Percentiles rank a stretch among this genome's conserved stretches.
Conservation (phyloP, 2,329 filamentous ascomycete species). For the Penicillium sp. region DNA sequence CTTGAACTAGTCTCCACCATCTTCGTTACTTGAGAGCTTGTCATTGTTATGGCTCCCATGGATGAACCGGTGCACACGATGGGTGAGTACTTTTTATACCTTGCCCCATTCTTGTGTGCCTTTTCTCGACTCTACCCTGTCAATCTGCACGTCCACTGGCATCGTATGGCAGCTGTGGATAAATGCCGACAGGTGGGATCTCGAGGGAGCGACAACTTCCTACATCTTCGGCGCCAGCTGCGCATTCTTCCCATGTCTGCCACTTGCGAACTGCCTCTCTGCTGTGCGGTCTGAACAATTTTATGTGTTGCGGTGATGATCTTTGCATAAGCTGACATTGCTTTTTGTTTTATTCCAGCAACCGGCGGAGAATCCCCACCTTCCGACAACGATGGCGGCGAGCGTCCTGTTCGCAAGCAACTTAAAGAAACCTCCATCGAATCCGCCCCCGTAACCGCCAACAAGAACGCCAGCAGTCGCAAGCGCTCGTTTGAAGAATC, state of each 20-base stretch:
- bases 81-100: constrained; percentile 5
- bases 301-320: background rate
- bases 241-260: background rate
- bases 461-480: constrained; percentile 26
- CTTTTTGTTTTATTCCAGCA: constrained; percentile 11
- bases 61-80: constrained; percentile 12
- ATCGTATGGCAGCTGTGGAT: background rate
- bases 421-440: constrained; percentile 63
- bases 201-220: background rate
- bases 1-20: background rate
- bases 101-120: background rate
- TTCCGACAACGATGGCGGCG: constrained; percentile 47
- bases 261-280: background rate
- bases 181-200: background rate
- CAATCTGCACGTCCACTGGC: background rate
- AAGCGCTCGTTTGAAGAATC: constrained; percentile 40
- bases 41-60: constrained; percentile 14
- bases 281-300: background rate
- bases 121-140: background rate
- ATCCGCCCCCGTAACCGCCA: constrained; percentile 24
- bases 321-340: constrained; percentile 8
- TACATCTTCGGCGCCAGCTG: background rate
- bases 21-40: constrained; percentile 1
- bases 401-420: constrained; percentile 61
- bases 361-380: constrained; percentile 29